Evolutionary conservation across 139 green algal species (phyloP).

Genomic region (Picochlorum sp.): DNA sequence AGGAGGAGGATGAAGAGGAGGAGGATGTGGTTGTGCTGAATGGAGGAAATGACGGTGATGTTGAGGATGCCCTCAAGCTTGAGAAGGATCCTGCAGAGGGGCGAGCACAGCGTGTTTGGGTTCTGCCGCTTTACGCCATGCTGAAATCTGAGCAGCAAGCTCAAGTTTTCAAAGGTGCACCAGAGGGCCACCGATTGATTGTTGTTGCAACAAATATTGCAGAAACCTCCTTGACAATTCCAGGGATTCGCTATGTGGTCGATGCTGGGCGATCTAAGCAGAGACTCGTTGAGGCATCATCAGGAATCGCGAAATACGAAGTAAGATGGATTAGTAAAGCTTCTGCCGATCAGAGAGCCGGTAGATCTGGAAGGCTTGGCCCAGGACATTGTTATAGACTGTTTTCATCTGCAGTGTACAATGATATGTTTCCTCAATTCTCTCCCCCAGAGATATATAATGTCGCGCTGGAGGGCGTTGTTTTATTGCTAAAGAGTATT

Average conservation of each 20-base stretch:
- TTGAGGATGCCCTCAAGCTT: not conserved
- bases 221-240: conserved; percentile 97
- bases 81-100: not conserved
- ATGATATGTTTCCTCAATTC: conserved; percentile 74
- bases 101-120: conserved; percentile 44
- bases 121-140: conserved; percentile 95
- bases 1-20: conserved; percentile 41
- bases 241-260: conserved; percentile 84
- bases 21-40: conserved; percentile 54
- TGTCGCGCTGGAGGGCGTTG: conserved; percentile 78
- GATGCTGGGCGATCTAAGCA: conserved; percentile 78
- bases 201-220: conserved; percentile 97
- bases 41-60: conserved; percentile 24
- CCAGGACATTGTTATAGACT: conserved; percentile 93
- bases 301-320: conserved; percentile 57
- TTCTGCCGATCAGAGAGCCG: conserved; percentile 75
- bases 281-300: conserved; percentile 52
- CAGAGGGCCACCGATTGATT: conserved; percentile 68
- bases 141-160: conserved; percentile 59
- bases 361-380: conserved; percentile 81
- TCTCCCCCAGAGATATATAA: conserved; percentile 78
- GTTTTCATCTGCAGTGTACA: conserved; percentile 80
- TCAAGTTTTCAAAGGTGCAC: conserved; percentile 64
- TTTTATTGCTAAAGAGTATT: conserved; percentile 86
- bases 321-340: conserved; percentile 84